These are phyloP conservation scores for Cryptococcus jaspeensis DNA, from an alignment of 1,284 basidiomycete genomes.

Conservation along the genomic window DNA sequence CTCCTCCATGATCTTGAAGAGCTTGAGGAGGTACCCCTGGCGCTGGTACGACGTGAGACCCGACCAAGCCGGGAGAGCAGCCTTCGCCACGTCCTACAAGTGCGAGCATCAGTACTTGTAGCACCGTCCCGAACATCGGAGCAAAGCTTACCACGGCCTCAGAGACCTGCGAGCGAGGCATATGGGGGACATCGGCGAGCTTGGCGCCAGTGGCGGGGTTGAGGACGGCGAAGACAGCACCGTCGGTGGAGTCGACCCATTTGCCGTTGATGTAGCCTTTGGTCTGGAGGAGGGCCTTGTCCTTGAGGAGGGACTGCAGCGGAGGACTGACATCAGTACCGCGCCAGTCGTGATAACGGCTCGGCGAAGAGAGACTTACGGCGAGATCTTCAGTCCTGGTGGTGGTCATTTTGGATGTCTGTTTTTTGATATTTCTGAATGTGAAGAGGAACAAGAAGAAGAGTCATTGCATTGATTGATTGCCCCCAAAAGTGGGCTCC, in stretches of 20 bases:
- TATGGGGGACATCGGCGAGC: conserved; percentile 14
- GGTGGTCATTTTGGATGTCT: conserved; percentile 3
- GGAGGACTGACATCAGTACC: not conserved
- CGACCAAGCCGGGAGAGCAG: conserved; percentile 11
- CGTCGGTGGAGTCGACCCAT: conserved; percentile 72
- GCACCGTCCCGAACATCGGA: not conserved
- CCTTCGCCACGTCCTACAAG: conserved; percentile 11
- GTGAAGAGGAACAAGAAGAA: not conserved
- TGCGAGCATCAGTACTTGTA: not conserved
- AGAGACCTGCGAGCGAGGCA: conserved; percentile 12
- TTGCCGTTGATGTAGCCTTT: conserved; percentile 77
- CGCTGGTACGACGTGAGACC: conserved; percentile 39
- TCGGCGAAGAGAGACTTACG: not conserved
- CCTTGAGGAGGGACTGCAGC: conserved; percentile 57
- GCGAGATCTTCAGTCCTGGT: conserved; percentile 8
- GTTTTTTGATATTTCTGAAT: not conserved
- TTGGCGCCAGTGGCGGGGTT: conserved; percentile 40
- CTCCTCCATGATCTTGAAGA: conserved; percentile 70
- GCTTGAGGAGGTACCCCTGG: conserved; percentile 73
- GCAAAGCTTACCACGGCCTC: conserved; percentile 11
- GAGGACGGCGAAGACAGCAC: conserved; percentile 67
- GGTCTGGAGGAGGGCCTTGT: conserved; percentile 69
- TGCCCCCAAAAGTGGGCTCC: not conserved
- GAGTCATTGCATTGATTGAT: too few species aligned
- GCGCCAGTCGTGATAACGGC: not conserved